These are phyloP conservation scores for Chytriomyces sp. DNA, from an alignment of 192 early-diverging fungal genomes.

Conservation along the genomic window DNA sequence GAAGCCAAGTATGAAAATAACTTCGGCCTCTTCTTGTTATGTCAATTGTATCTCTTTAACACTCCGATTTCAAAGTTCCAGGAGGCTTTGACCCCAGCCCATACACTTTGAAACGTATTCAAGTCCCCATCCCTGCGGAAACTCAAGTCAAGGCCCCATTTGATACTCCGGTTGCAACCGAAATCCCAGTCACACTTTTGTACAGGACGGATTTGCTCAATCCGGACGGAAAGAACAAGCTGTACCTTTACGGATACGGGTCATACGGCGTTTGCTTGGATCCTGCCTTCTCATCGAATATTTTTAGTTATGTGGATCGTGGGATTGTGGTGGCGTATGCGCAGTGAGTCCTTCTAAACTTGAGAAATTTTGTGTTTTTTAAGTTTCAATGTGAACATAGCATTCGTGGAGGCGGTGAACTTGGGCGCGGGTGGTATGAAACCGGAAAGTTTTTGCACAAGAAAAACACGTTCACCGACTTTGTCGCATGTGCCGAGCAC, in stretches of 20 bases:
- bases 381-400: not conserved
- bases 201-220: constrained; percentile 49
- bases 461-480: constrained; percentile 59
- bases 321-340: constrained; percentile 54
- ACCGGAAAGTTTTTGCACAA: constrained; percentile 59
- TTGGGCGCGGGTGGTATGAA: constrained; percentile 48
- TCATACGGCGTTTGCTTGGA: constrained; percentile 45
- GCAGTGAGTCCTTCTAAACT: constrained; percentile 5
- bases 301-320: constrained; percentile 47
- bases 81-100: constrained; percentile 33
- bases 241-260: constrained; percentile 53
- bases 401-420: constrained; percentile 25
- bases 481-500: constrained; percentile 49
- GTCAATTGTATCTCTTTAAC: constrained; percentile 20
- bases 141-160: constrained; percentile 43
- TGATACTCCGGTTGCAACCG: constrained; percentile 46
- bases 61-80: constrained; percentile 37
- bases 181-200: constrained; percentile 53
- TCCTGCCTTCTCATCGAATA: constrained; percentile 30
- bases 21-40: constrained; percentile 28
- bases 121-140: constrained; percentile 40
- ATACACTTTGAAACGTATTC: constrained; percentile 45
- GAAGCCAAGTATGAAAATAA: not conserved
- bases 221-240: constrained; percentile 46
- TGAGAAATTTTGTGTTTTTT: not conserved